Conservation (phyloP, 306 rosid genomes). For the Senna tora region DNA sequence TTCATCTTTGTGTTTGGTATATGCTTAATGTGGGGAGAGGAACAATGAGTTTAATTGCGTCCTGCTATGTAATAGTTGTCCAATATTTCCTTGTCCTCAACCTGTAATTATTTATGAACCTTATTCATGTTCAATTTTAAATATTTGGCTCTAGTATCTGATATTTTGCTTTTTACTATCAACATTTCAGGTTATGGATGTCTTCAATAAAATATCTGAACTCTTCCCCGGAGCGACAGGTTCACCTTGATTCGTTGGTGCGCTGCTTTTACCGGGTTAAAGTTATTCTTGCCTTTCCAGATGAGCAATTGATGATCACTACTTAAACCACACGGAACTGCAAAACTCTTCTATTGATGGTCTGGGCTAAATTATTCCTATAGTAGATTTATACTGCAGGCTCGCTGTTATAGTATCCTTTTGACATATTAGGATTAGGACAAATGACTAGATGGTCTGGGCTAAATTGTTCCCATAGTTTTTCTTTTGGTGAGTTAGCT, state of each 20-base stretch:
- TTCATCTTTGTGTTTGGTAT: not conserved
- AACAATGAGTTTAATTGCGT: not conserved
- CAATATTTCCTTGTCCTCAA: not conserved
- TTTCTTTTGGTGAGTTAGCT: conserved; percentile 40
- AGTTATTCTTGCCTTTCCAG: conserved; percentile 20
- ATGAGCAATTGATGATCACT: conserved; percentile 27
- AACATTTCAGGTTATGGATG: conserved; percentile 79
- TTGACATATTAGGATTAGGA: conserved; percentile 31
- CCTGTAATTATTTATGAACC: not conserved
- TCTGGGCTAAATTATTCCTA: too few species aligned
- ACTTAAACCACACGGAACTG: conserved; percentile 29
- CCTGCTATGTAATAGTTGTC: not conserved
- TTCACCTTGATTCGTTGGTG: conserved; percentile 57
- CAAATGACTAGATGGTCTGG: conserved; percentile 32
- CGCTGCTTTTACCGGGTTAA: conserved; percentile 24
- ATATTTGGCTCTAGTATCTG: not conserved
- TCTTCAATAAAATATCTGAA: conserved; percentile 89
- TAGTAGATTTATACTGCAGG: conserved; percentile 28
- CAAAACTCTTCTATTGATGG: conserved; percentile 27
- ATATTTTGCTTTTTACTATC: not conserved
- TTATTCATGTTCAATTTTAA: not conserved
- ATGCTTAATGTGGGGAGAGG: not conserved
- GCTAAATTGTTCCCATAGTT: conserved; percentile 33
- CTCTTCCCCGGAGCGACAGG: conserved; percentile 92
- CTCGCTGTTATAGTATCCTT: conserved; percentile 35